phyloP scores from a whole-genome alignment of 129 eudicot genomes.

The Saussurea involucrata region DNA sequence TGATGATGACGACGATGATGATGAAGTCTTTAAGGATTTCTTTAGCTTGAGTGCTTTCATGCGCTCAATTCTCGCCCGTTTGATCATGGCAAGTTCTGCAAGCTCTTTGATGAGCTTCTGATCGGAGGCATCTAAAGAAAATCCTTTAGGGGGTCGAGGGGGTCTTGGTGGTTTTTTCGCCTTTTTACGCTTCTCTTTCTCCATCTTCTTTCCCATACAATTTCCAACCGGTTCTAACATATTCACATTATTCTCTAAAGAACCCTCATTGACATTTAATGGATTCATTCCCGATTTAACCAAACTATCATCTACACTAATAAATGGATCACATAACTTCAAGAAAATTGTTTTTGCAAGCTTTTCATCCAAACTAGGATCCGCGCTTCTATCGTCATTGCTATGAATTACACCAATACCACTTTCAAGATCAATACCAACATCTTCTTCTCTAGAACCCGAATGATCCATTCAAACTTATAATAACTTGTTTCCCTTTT shows the following conservation, averaged over 20 bases:
- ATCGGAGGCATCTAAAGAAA: conserved; percentile 71
- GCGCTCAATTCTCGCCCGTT: conserved; percentile 68
- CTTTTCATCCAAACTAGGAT: conserved; percentile 10
- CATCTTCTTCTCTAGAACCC: conserved; percentile 33
- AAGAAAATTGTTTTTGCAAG: conserved; percentile 20
- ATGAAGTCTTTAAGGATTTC: conserved; percentile 49
- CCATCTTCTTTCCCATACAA: conserved; percentile 25
- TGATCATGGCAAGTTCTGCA: conserved; percentile 68
- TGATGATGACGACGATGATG: conserved; percentile 39
- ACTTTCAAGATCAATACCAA: conserved; percentile 58
- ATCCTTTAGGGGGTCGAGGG: conserved; percentile 63
- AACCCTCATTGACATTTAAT: conserved; percentile 15
- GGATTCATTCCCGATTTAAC: background rate
- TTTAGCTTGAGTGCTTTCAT: conserved; percentile 79
- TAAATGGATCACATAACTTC: conserved; percentile 29
- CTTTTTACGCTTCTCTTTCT: conserved; percentile 50
- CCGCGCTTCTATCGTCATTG: conserved; percentile 22
- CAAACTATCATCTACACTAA: conserved; percentile 34
- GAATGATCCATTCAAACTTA: conserved; percentile 40
- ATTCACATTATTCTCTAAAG: conserved; percentile 16
- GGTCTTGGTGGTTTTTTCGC: conserved; percentile 74
- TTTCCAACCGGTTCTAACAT: conserved; percentile 21
- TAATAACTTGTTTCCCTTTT: background rate
- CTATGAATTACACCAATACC: conserved; percentile 17
- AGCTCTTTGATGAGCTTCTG: conserved; percentile 82